phyloP scores from a whole-genome alignment of 441 rosid genomes.

The Rhodomyrtus psidioides region DNA sequence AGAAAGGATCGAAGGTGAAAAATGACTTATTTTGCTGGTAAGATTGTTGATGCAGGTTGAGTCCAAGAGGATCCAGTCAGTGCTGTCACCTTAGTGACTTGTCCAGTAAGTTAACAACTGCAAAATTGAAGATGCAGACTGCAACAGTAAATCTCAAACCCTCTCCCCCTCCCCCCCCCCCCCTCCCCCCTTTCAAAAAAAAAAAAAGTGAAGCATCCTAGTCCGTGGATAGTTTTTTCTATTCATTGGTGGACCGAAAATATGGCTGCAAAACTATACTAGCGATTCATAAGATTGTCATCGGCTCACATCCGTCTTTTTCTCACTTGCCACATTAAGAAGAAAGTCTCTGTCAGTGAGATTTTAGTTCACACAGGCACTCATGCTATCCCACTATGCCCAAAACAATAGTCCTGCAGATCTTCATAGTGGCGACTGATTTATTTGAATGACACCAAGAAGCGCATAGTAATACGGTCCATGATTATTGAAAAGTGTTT shows the following conservation, averaged over 20 bases:
- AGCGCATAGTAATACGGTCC: background rate
- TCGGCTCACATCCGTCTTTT: background rate
- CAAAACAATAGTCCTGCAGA: background rate
- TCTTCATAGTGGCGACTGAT: background rate
- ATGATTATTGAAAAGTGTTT: background rate
- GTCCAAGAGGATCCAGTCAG: background rate
- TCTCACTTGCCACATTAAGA: background rate
- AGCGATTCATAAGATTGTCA: background rate
- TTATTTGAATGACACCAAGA: background rate
- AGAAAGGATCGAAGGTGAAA: background rate
- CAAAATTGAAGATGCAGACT: background rate
- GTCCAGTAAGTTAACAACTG: background rate
- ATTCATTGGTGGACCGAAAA: background rate
- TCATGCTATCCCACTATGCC: background rate
- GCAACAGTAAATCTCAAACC: background rate
- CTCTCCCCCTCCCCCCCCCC: too few species aligned
- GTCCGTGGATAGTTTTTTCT: background rate
- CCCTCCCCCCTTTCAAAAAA: too few species aligned
- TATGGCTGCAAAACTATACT: background rate
- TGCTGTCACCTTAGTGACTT: background rate
- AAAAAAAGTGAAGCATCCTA: background rate
- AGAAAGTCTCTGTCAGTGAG: background rate
- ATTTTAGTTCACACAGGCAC: background rate
- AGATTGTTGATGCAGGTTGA: background rate
- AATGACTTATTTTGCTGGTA: background rate